Conservation (phyloP, 805 yeast genomes). For the Candida schatavii region DNA sequence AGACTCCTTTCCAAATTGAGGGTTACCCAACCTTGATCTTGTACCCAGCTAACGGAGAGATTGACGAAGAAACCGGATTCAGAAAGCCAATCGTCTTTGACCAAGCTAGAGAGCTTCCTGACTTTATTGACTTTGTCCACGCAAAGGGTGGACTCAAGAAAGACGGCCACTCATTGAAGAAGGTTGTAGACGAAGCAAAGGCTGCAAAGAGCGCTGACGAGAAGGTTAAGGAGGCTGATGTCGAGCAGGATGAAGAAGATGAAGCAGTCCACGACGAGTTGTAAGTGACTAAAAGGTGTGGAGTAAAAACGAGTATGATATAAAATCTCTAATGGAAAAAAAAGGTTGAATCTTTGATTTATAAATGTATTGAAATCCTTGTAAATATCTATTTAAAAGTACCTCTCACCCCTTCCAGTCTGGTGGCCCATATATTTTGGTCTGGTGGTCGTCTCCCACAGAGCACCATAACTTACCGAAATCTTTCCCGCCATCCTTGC, state of each 20-base stretch:
- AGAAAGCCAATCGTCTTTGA: constrained; percentile 58
- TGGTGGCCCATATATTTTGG: constrained; percentile 61
- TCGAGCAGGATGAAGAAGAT: constrained; percentile 3
- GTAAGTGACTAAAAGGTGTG: constrained; percentile 1
- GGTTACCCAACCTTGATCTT: constrained; percentile 93
- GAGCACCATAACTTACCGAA: constrained; percentile 65
- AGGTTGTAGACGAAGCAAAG: constrained; percentile 12
- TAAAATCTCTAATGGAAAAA: too few species aligned
- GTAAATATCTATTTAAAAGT: background rate
- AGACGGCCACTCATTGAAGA: constrained; percentile 43
- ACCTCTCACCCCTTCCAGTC: constrained; percentile 9
- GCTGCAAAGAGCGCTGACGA: constrained; percentile 28
- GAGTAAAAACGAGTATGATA: background rate
- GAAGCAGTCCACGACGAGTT: constrained; percentile 8
- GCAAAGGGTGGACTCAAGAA: constrained; percentile 61
- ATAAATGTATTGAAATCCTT: too few species aligned
- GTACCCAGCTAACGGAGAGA: constrained; percentile 70
- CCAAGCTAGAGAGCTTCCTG: constrained; percentile 72
- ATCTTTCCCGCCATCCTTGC: constrained; percentile 21
- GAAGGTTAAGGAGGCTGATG: constrained; percentile 14
- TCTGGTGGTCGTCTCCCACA: constrained; percentile 77
- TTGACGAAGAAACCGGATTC: constrained; percentile 41
- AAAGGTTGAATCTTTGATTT: too few species aligned
- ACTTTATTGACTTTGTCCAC: constrained; percentile 67
- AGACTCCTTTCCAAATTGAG: constrained; percentile 57